These are phyloP conservation scores for Xylariaceae sp. DNA, from an alignment of 2,329 filamentous ascomycete species.

Conservation along the genomic window DNA sequence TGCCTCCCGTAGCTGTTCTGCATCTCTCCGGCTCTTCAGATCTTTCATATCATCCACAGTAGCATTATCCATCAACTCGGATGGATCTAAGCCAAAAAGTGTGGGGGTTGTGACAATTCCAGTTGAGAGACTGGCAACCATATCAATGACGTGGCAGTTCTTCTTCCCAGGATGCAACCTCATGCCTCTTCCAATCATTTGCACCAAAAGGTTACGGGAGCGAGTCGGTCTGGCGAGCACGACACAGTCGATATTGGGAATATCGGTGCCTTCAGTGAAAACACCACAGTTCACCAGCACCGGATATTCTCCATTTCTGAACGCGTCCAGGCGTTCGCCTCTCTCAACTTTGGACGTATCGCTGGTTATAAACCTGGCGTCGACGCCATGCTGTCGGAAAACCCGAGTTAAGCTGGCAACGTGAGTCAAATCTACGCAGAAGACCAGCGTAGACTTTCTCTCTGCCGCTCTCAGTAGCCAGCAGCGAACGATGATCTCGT, in stretches of 20 bases:
- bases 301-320: constrained; percentile 70
- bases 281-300: constrained; percentile 93
- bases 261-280: constrained; percentile 96
- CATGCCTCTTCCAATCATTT: constrained; percentile 97
- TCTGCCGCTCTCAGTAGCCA: constrained; percentile 73
- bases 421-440: constrained; percentile 87
- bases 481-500: constrained; percentile 76
- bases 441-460: constrained; percentile 82
- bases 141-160: constrained; percentile 92
- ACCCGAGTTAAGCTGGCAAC: constrained; percentile 66
- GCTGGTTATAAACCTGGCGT: constrained; percentile 82
- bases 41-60: constrained; percentile 56
- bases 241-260: constrained; percentile 94
- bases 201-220: constrained; percentile 87
- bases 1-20: constrained; percentile 35
- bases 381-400: constrained; percentile 72
- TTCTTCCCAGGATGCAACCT: constrained; percentile 73
- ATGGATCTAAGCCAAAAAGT: constrained; percentile 84
- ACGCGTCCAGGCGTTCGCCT: constrained; percentile 65
- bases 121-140: constrained; percentile 78
- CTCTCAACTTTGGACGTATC: constrained; percentile 67
- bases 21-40: constrained; percentile 46
- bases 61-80: constrained; percentile 65
- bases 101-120: constrained; percentile 90
- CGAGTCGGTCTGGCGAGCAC: constrained; percentile 81